phyloP scores from a whole-genome alignment of 805 yeast species.

The Schizosaccharomyces lindneri region DNA sequence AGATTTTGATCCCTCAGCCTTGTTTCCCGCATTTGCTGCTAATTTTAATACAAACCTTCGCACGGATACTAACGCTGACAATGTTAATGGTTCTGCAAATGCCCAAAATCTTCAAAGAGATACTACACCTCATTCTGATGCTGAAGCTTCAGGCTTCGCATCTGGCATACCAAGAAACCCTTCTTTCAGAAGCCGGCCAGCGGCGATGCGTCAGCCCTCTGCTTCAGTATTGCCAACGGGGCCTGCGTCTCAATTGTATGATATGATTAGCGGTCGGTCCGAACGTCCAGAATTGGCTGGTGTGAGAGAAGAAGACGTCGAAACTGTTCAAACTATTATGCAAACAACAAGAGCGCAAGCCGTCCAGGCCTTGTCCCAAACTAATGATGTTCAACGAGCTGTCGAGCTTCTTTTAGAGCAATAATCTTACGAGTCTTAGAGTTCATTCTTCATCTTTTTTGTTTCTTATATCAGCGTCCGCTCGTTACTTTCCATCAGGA shows the following conservation, averaged over 20 bases:
- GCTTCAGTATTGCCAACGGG: background rate
- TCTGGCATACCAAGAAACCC: too few species aligned
- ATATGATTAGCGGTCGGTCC: background rate
- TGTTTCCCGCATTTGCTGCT: background rate
- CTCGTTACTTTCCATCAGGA: too few species aligned
- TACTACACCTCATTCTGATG: too few species aligned
- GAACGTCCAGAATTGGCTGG: background rate
- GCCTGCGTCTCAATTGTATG: background rate
- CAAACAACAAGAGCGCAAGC: background rate
- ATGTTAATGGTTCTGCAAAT: too few species aligned
- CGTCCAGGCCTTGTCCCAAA: background rate
- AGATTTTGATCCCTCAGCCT: background rate
- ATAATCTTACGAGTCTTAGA: too few species aligned
- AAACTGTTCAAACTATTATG: background rate
- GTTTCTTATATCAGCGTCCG: too few species aligned
- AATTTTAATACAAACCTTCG: background rate
- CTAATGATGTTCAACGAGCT: background rate
- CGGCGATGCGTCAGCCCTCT: background rate
- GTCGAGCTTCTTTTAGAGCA: background rate
- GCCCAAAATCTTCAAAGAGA: too few species aligned
- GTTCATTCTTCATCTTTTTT: too few species aligned
- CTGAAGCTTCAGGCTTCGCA: too few species aligned
- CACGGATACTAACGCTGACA: too few species aligned
- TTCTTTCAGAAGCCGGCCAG: background rate
- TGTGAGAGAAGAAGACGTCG: background rate